A percentile compares a stretch with the other conserved stretches of the same genome.
Conservation (phyloP, 805 yeast species). For the Metschnikowia kunwiensis region DNA sequence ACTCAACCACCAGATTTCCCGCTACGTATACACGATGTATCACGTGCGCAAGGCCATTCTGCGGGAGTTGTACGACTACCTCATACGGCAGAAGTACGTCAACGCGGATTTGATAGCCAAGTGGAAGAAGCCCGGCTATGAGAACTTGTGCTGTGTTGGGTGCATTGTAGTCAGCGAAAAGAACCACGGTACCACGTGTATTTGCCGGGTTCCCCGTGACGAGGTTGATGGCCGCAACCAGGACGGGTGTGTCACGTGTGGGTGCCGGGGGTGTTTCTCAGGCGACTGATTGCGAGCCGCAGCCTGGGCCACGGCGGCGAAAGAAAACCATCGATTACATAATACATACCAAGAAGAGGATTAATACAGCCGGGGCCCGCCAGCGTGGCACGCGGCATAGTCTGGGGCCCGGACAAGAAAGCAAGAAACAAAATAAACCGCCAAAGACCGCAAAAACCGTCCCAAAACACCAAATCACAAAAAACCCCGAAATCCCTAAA, state of each 20-base stretch:
- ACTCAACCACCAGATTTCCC: conserved; percentile 69
- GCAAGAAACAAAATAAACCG: no score
- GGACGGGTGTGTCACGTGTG: conserved; percentile 70
- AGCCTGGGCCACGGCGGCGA: background rate
- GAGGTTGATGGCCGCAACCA: conserved; percentile 35
- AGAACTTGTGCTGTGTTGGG: conserved; percentile 74
- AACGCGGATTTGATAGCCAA: conserved; percentile 73
- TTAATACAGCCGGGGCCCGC: no score
- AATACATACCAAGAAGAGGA: conserved; percentile 6
- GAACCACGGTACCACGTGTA: conserved; percentile 63
- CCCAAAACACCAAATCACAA: no score
- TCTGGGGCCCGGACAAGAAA: no score
- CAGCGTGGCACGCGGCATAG: no score
- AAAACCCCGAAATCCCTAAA: no score
- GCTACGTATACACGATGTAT: conserved; percentile 72
- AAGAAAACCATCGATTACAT: background rate
- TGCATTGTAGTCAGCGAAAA: conserved; percentile 68
- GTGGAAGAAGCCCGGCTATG: conserved; percentile 84
- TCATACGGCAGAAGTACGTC: conserved; percentile 61
- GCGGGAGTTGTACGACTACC: conserved; percentile 67
- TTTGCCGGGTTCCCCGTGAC: conserved; percentile 79
- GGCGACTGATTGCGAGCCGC: conserved; percentile 49
- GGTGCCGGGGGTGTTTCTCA: conserved; percentile 75
- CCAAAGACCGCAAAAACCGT: no score
- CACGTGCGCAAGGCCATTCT: conserved; percentile 69